These are phyloP conservation scores for Aurinia saxatilis DNA, from an alignment of 345 rosid genomes.

Conservation along the genomic window DNA sequence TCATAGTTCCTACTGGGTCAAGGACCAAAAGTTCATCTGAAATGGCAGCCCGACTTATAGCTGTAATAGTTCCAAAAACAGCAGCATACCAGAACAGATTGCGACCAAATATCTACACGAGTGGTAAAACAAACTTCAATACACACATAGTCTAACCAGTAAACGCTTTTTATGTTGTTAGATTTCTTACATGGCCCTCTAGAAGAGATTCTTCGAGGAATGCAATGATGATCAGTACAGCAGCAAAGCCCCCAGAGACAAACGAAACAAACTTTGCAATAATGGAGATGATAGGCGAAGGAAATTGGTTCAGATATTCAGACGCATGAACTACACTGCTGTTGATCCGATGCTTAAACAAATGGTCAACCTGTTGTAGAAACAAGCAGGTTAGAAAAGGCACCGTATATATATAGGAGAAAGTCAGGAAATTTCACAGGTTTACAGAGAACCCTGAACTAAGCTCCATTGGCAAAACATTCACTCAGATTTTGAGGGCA, in stretches of 20 bases:
- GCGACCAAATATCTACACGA: conserved; percentile 91
- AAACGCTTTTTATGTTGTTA: not conserved
- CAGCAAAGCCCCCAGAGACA: conserved; percentile 97
- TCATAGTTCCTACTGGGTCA: conserved; percentile 86
- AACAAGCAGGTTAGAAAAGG: conserved; percentile 7
- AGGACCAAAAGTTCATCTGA: conserved; percentile 83
- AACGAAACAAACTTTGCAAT: conserved; percentile 91
- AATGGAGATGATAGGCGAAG: conserved; percentile 82
- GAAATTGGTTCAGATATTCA: conserved; percentile 84
- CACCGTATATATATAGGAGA: not conserved
- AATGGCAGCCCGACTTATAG: conserved; percentile 90
- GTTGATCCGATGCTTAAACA: conserved; percentile 93
- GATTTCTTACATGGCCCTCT: conserved; percentile 80
- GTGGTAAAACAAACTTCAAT: conserved; percentile 7
- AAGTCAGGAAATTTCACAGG: not conserved
- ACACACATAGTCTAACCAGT: not conserved
- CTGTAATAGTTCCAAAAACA: conserved; percentile 95
- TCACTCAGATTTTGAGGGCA: not conserved
- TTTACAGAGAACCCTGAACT: not conserved
- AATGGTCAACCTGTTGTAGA: conserved; percentile 78
- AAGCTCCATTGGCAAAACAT: too few relatives aligned
- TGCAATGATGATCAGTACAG: conserved; percentile 89
- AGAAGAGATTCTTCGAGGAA: conserved; percentile 96
- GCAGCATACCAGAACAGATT: conserved; percentile 98
- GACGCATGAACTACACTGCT: conserved; percentile 83